These are phyloP conservation scores for Zizania palustris DNA, from an alignment of 202 grass and related monocot species.

Conservation along the genomic window DNA sequence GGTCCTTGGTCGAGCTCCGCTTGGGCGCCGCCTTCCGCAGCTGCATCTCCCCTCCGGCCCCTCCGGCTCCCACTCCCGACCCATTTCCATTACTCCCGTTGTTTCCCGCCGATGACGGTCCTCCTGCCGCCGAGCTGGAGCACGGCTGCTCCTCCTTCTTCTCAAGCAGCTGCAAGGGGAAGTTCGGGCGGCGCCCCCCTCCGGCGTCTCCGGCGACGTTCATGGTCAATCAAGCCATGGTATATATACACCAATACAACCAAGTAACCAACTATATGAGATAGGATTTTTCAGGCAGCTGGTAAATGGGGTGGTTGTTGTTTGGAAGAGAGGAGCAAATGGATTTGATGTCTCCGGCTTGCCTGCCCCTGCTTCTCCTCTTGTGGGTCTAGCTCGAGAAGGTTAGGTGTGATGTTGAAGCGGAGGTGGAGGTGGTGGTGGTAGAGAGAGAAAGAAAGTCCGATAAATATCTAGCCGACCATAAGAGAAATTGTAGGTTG, in stretches of 20 bases:
- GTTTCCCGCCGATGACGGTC: conserved; percentile 37
- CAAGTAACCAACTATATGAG: neutral
- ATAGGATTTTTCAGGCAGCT: conserved; percentile 34
- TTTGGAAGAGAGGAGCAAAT: conserved; percentile 50
- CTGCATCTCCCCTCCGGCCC: conserved; percentile 36
- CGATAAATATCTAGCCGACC: conserved; percentile 48
- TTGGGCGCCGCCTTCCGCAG: conserved; percentile 64
- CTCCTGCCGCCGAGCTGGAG: conserved; percentile 56
- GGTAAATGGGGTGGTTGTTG: conserved; percentile 37
- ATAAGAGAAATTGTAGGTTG: conserved; percentile 56
- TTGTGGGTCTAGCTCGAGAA: conserved; percentile 55
- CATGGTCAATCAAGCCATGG: conserved; percentile 66
- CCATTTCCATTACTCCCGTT: conserved; percentile 58
- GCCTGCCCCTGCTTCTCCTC: conserved; percentile 1
- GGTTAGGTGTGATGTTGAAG: conserved; percentile 49
- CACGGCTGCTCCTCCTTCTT: conserved; percentile 86
- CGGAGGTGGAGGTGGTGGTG: neutral
- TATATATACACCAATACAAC: conserved; percentile 45
- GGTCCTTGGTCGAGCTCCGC: conserved; percentile 82
- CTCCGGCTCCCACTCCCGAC: conserved; percentile 2
- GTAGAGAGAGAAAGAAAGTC: conserved; percentile 31
- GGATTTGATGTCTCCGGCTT: conserved; percentile 52
- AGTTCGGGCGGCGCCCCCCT: conserved; percentile 71
- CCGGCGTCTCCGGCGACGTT: conserved; percentile 59
- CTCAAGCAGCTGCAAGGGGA: conserved; percentile 85